Evolutionary conservation across 805 yeast species (phyloP).

Genomic region (Ogataea chonburiensis): DNA sequence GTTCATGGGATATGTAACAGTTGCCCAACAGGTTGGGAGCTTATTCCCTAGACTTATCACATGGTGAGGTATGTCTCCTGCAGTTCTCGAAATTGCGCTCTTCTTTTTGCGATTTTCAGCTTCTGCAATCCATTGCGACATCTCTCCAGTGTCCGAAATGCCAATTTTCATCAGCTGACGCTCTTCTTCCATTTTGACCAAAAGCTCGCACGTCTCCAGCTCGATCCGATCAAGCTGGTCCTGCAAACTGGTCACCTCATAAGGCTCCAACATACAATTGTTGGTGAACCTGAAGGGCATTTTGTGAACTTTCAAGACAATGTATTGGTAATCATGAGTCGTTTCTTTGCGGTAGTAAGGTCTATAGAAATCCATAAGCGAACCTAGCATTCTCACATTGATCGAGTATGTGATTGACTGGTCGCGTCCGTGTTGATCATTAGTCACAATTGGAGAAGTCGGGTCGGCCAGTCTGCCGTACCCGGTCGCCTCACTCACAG

Average conservation of each 20-base stretch:
- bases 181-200: conserved; percentile 12
- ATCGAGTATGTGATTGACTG: conserved; percentile 49
- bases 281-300: conserved; percentile 26
- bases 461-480: conserved; percentile 50
- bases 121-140: neutral
- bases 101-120: neutral
- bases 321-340: conserved; percentile 26
- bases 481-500: conserved; percentile 43
- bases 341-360: conserved; percentile 20
- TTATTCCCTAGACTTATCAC: too few species aligned
- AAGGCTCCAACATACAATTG: neutral
- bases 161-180: conserved; percentile 11
- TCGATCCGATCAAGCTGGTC: conserved; percentile 15
- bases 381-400: conserved; percentile 55
- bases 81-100: too few species aligned
- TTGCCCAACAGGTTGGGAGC: too few species aligned
- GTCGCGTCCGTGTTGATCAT: conserved; percentile 43
- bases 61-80: too few species aligned
- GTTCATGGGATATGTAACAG: too few species aligned
- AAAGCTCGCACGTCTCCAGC: conserved; percentile 1
- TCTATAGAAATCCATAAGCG: conserved; percentile 32
- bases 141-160: conserved; percentile 10
- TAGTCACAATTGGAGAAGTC: conserved; percentile 54
- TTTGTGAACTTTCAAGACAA: conserved; percentile 21
- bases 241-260: neutral